Conservation (phyloP, 352 stramenopile genomes). For the Phytophthora melonis region DNA sequence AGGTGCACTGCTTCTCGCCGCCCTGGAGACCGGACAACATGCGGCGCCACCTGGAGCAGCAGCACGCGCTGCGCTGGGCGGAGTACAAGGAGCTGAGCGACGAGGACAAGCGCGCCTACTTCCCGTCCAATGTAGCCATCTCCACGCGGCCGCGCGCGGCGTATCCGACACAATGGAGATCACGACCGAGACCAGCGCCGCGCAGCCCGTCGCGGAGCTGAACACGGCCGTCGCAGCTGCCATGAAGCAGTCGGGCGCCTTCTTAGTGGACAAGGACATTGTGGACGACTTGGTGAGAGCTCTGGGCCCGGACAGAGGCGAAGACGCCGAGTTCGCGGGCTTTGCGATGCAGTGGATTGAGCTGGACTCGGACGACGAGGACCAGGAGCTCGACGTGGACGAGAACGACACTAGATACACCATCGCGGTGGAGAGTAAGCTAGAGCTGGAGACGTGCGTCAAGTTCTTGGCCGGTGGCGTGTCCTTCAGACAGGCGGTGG, state of each 20-base stretch:
- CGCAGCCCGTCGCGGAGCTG: slow-evolving; percentile 1
- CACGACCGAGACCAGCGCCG: not conserved
- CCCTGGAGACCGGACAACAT: slow-evolving; percentile 47
- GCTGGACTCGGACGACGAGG: slow-evolving; percentile 16
- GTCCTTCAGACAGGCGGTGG: slow-evolving; percentile 29
- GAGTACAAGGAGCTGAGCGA: slow-evolving; percentile 29
- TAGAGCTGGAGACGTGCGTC: slow-evolving; percentile 23
- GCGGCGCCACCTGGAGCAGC: slow-evolving; percentile 39
- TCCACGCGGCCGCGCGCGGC: not conserved
- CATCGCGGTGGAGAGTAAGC: slow-evolving; percentile 11
- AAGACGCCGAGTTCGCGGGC: slow-evolving; percentile 2
- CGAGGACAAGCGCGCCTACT: slow-evolving; percentile 33
- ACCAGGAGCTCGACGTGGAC: slow-evolving; percentile 25
- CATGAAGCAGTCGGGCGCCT: slow-evolving; percentile 4
- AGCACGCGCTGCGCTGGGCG: slow-evolving; percentile 31
- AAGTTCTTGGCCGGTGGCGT: slow-evolving; percentile 26
- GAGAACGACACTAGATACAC: slow-evolving; percentile 28
- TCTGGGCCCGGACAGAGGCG: not conserved
- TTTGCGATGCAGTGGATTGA: slow-evolving; percentile 24
- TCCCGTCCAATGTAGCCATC: slow-evolving; percentile 24
- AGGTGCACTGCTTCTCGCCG: slow-evolving; percentile 34
- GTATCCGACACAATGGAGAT: not conserved
- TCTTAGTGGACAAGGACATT: slow-evolving; percentile 27
- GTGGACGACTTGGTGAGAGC: slow-evolving; percentile 22
- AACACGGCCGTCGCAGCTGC: slow-evolving; percentile 2